A percentile compares a stretch with the other conserved stretches of the same genome.
Conservation (phyloP, 1,284 basidiomycete species). For the Ceratobasidium theobromae region DNA sequence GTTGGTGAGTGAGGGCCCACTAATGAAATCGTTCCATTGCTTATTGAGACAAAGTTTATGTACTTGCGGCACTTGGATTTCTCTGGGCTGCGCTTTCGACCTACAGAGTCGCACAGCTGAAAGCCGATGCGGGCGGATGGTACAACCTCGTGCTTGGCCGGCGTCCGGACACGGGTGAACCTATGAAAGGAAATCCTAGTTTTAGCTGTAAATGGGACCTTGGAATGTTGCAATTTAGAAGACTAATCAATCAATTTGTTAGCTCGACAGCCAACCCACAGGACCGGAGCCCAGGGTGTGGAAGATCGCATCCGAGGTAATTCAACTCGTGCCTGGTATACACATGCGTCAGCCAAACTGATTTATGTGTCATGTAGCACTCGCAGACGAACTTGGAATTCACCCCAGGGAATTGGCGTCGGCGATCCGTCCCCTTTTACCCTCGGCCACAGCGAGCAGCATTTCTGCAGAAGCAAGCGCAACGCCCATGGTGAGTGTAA, state of each 20-base stretch:
- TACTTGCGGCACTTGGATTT: constrained; percentile 24
- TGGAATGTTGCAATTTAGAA: no score
- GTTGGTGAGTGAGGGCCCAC: background rate
- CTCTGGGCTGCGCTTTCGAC: constrained; percentile 32
- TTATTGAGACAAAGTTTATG: constrained; percentile 29
- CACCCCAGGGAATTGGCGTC: constrained; percentile 35
- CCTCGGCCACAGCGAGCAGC: constrained; percentile 31
- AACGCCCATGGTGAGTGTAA: constrained; percentile 7
- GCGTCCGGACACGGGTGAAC: constrained; percentile 30
- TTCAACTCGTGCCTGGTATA: background rate
- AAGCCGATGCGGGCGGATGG: constrained; percentile 36
- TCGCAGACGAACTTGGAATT: constrained; percentile 36
- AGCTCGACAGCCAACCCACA: background rate
- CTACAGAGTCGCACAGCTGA: constrained; percentile 35
- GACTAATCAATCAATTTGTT: background rate
- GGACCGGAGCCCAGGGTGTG: constrained; percentile 9
- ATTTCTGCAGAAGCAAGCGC: constrained; percentile 31
- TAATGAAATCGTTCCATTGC: background rate
- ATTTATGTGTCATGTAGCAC: background rate
- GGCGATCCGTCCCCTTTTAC: constrained; percentile 35
- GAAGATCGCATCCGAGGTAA: constrained; percentile 23
- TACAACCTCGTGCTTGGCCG: constrained; percentile 34
- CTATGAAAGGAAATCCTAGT: constrained; percentile 24
- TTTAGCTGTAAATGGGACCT: constrained; percentile 16
- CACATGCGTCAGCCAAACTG: background rate